Percentiles rank a stretch among this genome's conserved stretches.
Conservation (phyloP, 345 rosid species). For the Pistacia atlantica region DNA sequence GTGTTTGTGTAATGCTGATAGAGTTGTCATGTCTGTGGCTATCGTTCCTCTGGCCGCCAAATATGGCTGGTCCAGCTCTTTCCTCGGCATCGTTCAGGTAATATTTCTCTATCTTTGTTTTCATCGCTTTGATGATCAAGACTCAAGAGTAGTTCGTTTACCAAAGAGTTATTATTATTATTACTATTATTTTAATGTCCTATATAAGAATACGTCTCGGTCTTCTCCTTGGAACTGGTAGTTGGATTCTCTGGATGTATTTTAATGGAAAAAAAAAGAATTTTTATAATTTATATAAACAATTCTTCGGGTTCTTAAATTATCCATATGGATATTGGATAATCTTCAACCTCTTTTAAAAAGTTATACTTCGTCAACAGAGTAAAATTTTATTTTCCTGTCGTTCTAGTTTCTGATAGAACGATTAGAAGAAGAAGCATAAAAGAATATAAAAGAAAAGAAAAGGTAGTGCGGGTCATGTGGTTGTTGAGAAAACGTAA, state of each 20-base stretch:
- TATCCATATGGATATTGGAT: no score
- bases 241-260: not conserved
- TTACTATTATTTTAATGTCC: not conserved
- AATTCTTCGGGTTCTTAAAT: no score
- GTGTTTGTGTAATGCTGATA: constrained; percentile 94
- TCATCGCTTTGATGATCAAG: not conserved
- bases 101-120: not conserved
- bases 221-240: not conserved
- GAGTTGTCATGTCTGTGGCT: constrained; percentile 93
- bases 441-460: not conserved
- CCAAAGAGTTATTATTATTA: not conserved
- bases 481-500: not conserved
- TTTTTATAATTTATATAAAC: not conserved
- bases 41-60: constrained; percentile 88
- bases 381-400: not conserved
- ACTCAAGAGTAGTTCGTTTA: not conserved
- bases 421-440: no score
- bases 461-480: not conserved
- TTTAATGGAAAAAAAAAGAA: not conserved
- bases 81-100: constrained; percentile 97
- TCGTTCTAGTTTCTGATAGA: not conserved
- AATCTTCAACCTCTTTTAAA: not conserved
- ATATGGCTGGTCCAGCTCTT: constrained; percentile 85
- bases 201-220: no score
- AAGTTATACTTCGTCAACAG: not conserved